Percentiles rank a stretch among this genome's conserved stretches.
Evolutionary conservation across 202 grass and related monocot genomes (phyloP).

Genomic region (Saccharum hybrid): DNA sequence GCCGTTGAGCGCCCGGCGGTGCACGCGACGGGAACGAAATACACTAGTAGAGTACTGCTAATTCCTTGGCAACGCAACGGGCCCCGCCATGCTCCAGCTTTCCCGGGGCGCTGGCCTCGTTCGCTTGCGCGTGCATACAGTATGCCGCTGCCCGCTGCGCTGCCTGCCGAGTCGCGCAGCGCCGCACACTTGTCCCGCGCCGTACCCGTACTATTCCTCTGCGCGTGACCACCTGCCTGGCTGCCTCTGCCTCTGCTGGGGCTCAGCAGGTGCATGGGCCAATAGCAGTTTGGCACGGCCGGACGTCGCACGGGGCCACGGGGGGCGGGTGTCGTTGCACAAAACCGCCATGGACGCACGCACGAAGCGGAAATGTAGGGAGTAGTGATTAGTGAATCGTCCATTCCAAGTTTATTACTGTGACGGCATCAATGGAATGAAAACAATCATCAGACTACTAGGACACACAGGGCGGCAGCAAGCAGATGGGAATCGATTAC

Average conservation of each 20-base stretch:
- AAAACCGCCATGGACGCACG: not conserved
- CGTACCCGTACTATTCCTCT: not conserved
- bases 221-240: constrained; percentile 36
- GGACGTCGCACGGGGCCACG: not conserved
- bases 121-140: not conserved
- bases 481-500: constrained; percentile 18
- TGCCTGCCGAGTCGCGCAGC: constrained; percentile 10
- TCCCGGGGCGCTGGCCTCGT: constrained; percentile 12
- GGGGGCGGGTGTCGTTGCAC: not conserved
- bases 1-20: too few relatives aligned
- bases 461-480: constrained; percentile 17
- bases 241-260: not conserved
- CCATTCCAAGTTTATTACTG: constrained; percentile 42
- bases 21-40: too few relatives aligned
- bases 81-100: constrained; percentile 22
- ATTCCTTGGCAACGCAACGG: too few relatives aligned
- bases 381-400: not conserved
- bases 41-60: too few relatives aligned
- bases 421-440: not conserved
- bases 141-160: too few relatives aligned
- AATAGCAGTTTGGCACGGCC: not conserved
- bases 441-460: constrained; percentile 16
- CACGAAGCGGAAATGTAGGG: not conserved
- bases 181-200: constrained; percentile 44
- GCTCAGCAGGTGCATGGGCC: not conserved